phyloP scores from a whole-genome alignment of 2,329 filamentous ascomycete genomes.

The Boeremia lycopersici region DNA sequence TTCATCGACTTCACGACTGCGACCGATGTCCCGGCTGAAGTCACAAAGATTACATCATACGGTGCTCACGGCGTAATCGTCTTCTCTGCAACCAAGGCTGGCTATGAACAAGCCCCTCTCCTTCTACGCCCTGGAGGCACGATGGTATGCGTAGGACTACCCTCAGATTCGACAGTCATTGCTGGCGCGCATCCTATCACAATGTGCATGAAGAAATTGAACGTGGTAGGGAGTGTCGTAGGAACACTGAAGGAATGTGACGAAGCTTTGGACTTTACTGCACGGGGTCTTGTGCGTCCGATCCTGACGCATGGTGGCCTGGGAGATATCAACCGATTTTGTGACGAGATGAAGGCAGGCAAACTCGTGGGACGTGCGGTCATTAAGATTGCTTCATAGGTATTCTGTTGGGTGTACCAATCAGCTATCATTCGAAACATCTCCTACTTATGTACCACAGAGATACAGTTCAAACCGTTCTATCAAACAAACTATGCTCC shows the following conservation, averaged over 20 bases:
- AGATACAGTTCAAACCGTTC: no score
- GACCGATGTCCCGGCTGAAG: conserved; percentile 64
- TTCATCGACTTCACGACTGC: conserved; percentile 63
- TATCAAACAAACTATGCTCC: no score
- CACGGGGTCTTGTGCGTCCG: conserved; percentile 50
- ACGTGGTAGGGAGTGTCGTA: conserved; percentile 51
- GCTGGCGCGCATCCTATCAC: conserved; percentile 44
- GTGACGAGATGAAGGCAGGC: conserved; percentile 47
- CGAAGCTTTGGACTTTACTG: conserved; percentile 54
- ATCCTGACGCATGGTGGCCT: conserved; percentile 49
- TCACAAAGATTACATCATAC: conserved; percentile 55
- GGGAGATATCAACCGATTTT: conserved; percentile 49
- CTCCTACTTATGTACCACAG: no score
- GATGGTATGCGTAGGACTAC: conserved; percentile 39
- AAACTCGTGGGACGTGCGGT: conserved; percentile 51
- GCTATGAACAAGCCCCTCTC: conserved; percentile 39
- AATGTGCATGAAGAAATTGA: conserved; percentile 50
- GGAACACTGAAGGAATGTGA: conserved; percentile 55
- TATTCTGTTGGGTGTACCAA: no score
- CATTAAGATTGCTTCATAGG: conserved; percentile 43
- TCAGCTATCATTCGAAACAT: no score
- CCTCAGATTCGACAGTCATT: conserved; percentile 28
- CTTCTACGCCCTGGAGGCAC: conserved; percentile 36
- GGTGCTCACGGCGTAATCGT: conserved; percentile 86
- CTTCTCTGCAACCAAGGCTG: conserved; percentile 62